Evolutionary conservation across 2,329 filamentous ascomycete species (phyloP).

Genomic region (Magnaporthiopsis incrustans): DNA sequence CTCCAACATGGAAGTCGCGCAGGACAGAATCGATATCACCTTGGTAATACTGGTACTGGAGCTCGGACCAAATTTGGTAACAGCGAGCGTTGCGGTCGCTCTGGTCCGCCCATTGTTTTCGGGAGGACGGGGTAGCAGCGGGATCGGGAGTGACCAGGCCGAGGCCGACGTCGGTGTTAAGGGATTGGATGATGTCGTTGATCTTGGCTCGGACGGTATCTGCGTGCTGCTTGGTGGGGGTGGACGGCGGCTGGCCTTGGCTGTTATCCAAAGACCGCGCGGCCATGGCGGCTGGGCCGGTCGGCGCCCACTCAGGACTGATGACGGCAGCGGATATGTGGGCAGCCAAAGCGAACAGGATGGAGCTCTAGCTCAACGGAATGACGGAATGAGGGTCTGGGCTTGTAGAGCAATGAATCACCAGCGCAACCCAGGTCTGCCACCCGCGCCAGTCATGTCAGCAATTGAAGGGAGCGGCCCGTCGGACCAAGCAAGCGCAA

Average conservation of each 20-base stretch:
- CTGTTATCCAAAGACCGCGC: no score
- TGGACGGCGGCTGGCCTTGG: no score
- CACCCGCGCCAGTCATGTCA: background rate
- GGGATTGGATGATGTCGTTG: constrained; percentile 11
- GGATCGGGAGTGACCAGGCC: background rate
- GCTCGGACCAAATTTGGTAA: background rate
- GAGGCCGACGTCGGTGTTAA: background rate
- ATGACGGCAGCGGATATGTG: background rate
- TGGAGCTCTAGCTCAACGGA: background rate
- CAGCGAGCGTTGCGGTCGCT: background rate
- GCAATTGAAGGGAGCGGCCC: background rate
- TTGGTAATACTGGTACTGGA: constrained; percentile 1
- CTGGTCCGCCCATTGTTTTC: background rate
- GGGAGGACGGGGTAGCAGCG: background rate
- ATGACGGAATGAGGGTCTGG: no score
- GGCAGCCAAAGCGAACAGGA: background rate
- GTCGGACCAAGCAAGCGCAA: background rate
- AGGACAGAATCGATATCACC: background rate
- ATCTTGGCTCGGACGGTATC: background rate
- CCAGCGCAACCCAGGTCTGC: background rate
- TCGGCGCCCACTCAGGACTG: background rate
- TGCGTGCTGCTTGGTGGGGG: background rate
- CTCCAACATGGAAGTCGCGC: background rate
- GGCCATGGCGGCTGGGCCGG: background rate
- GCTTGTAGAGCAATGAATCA: background rate